Conservation (phyloP, 202 grass and related monocot genomes). For the Carex sylvatica region DNA sequence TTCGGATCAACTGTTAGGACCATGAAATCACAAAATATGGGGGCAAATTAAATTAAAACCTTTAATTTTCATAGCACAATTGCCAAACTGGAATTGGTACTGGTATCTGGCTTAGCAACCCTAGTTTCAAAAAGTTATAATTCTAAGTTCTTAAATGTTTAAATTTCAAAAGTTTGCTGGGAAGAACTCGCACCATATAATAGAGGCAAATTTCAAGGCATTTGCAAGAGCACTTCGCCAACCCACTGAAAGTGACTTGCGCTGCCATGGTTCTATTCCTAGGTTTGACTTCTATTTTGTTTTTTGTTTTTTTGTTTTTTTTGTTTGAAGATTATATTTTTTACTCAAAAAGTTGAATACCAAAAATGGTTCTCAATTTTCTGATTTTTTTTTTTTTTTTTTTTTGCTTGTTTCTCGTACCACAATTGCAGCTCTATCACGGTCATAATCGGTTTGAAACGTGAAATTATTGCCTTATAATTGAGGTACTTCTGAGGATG, state of each 20-base stretch:
- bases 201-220: constrained; percentile 87
- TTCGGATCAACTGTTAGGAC: too few species aligned
- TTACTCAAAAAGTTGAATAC: not conserved
- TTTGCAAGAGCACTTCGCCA: constrained; percentile 95
- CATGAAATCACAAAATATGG: too few species aligned
- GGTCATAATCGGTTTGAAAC: too few species aligned
- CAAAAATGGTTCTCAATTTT: not conserved
- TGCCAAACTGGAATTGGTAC: too few species aligned
- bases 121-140: not conserved
- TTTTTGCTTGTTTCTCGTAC: not conserved
- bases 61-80: too few species aligned
- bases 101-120: not conserved
- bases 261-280: constrained; percentile 58
- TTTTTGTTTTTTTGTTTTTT: too few species aligned
- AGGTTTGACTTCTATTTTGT: constrained; percentile 42
- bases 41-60: too few species aligned
- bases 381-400: not conserved
- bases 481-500: too few species aligned
- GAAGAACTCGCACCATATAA: constrained; percentile 78
- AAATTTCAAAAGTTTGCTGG: constrained; percentile 67
- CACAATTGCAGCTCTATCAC: constrained; percentile 38
- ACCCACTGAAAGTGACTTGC: constrained; percentile 73
- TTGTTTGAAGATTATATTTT: constrained; percentile 2
- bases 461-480: too few species aligned
- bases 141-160: not conserved